Evolutionary conservation across 495 filamentous ascomycete species (phyloP).

Genomic region (Penicillium psychrofluorescens): DNA sequence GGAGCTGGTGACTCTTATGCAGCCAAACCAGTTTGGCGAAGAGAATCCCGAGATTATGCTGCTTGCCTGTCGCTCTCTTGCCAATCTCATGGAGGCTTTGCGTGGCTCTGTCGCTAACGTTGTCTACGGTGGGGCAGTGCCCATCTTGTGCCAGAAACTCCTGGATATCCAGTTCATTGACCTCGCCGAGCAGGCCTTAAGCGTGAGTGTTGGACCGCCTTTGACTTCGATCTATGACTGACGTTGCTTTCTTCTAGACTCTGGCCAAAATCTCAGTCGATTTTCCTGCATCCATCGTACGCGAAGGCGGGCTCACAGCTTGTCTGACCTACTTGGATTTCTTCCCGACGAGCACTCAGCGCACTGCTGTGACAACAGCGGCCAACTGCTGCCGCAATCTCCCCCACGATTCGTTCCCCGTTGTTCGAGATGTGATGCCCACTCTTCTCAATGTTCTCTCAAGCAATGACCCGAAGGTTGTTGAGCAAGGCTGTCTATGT

Average conservation of each 20-base stretch:
- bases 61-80: constrained; percentile 89
- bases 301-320: constrained; percentile 89
- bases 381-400: constrained; percentile 98
- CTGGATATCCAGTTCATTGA: constrained; percentile 95
- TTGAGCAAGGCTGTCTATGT: constrained; percentile 93
- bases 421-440: constrained; percentile 90
- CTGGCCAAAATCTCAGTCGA: constrained; percentile 96
- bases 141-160: constrained; percentile 87
- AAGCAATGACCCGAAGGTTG: constrained; percentile 91
- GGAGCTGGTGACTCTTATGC: constrained; percentile 88
- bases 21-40: constrained; percentile 76
- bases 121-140: constrained; percentile 92
- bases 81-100: constrained; percentile 96
- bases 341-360: constrained; percentile 93
- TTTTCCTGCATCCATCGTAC: constrained; percentile 91
- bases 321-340: constrained; percentile 95
- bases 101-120: constrained; percentile 89
- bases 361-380: constrained; percentile 92
- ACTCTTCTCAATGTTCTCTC: constrained; percentile 81
- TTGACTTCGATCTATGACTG: neutral
- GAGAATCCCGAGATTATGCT: constrained; percentile 98
- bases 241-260: constrained; percentile 43
- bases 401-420: constrained; percentile 82
- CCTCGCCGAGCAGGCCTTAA: constrained; percentile 92
- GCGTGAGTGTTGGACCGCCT: constrained; percentile 42